Evolutionary conservation across 306 rosid species (phyloP).

Genomic region (Prosopis cineraria): DNA sequence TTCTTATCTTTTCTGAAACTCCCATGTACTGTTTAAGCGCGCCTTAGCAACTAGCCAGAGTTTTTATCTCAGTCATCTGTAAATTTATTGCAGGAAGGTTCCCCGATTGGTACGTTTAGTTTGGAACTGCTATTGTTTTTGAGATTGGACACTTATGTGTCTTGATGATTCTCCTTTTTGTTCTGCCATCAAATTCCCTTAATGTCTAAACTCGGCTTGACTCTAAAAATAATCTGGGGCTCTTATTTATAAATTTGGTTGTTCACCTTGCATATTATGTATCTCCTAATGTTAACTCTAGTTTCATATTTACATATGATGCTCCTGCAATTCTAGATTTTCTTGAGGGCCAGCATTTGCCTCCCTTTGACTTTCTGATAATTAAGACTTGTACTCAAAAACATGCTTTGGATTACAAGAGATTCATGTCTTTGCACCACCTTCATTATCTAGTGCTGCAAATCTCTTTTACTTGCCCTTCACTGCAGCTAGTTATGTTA

Average conservation of each 20-base stretch:
- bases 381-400: conserved; percentile 55
- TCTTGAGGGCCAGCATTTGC: conserved; percentile 36
- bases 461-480: conserved; percentile 49
- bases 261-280: conserved; percentile 53
- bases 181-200: conserved; percentile 48
- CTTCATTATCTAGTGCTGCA: conserved; percentile 53
- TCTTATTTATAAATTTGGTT: conserved; percentile 38
- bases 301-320: conserved; percentile 41
- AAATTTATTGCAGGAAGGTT: conserved; percentile 74
- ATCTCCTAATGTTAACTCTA: conserved; percentile 40
- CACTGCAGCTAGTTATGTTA: conserved; percentile 50
- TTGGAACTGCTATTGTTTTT: conserved; percentile 63
- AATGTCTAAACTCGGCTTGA: conserved; percentile 43
- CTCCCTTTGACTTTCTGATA: conserved; percentile 52
- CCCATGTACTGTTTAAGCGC: conserved; percentile 26
- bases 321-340: conserved; percentile 51
- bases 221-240: conserved; percentile 38
- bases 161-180: conserved; percentile 62
- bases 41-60: conserved; percentile 26
- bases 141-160: conserved; percentile 57
- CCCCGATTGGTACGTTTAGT: conserved; percentile 60
- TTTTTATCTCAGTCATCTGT: conserved; percentile 52
- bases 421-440: conserved; percentile 50
- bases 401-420: conserved; percentile 49
- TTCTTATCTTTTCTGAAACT: background rate